Evolutionary conservation across 139 green algal genomes (phyloP).

Genomic region (Ulvella scutata): DNA sequence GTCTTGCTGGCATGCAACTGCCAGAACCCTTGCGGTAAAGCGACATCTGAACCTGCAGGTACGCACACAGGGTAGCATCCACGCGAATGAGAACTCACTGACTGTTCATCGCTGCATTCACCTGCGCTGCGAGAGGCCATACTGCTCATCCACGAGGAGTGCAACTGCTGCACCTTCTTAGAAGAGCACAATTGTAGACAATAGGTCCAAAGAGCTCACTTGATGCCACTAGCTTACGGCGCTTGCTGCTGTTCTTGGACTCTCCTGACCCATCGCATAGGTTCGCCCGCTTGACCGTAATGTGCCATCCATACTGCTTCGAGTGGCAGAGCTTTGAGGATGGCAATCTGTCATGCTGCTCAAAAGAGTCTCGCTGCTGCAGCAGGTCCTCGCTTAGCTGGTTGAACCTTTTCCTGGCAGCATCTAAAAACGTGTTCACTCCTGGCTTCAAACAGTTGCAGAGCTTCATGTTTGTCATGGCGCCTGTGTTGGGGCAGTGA

Average conservation of each 20-base stretch:
- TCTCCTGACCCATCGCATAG: too few species aligned
- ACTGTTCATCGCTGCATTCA: too few species aligned
- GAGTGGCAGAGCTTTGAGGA: neutral
- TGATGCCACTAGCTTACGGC: too few species aligned
- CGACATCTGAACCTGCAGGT: neutral
- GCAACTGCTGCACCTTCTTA: too few species aligned
- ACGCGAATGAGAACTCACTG: too few species aligned
- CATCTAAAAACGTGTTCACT: neutral
- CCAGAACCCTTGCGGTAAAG: neutral
- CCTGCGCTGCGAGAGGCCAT: too few species aligned
- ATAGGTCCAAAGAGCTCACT: too few species aligned
- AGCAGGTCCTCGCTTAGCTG: neutral
- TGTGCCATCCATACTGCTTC: neutral
- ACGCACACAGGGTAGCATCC: too few species aligned
- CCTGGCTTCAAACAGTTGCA: neutral
- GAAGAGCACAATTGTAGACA: too few species aligned
- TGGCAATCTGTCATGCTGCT: neutral
- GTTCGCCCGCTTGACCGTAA: neutral
- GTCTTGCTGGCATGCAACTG: neutral
- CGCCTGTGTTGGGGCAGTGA: neutral
- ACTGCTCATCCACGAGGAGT: too few species aligned
- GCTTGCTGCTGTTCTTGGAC: too few species aligned
- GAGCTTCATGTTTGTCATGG: neutral
- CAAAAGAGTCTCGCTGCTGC: neutral
- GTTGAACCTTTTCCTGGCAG: neutral